phyloP scores from a whole-genome alignment of 2,329 filamentous ascomycete species.

The Penicillium corylophilum region DNA sequence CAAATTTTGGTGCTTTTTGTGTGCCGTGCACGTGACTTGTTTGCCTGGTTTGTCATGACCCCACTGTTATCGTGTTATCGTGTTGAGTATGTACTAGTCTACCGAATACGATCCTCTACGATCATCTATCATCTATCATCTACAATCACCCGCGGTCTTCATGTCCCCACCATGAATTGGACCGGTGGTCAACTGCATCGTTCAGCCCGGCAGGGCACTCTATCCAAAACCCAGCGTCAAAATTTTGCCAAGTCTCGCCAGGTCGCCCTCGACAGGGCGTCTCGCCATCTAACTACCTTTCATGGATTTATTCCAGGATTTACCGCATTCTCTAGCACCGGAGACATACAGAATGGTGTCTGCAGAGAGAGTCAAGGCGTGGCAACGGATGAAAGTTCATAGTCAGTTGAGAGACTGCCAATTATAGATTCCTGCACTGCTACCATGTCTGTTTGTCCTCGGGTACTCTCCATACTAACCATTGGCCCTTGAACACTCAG shows the following conservation, averaged over 20 bases:
- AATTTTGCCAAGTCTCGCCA: constrained; percentile 34
- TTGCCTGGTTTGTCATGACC: constrained; percentile 8
- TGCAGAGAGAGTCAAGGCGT: background rate
- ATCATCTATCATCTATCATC: too few species aligned
- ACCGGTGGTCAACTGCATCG: constrained; percentile 45
- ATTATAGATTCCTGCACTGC: background rate
- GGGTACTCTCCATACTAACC: constrained; percentile 5
- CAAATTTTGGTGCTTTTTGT: constrained; percentile 14
- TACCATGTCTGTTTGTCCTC: background rate
- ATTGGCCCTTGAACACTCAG: background rate
- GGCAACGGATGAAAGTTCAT: background rate
- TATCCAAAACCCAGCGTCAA: constrained; percentile 31
- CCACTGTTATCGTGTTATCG: background rate
- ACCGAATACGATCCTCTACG: too few species aligned
- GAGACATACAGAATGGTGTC: background rate
- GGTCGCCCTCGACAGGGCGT: constrained; percentile 13
- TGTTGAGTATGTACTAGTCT: too few species aligned
- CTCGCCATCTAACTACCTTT: constrained; percentile 15
- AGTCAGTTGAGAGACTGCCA: constrained; percentile 7
- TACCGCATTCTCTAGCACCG: background rate
- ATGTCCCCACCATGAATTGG: constrained; percentile 43
- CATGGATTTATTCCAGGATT: constrained; percentile 5
- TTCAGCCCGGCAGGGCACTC: constrained; percentile 30
- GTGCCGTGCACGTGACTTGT: constrained; percentile 11
- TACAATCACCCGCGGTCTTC: background rate